Percentiles rank a stretch among this genome's conserved stretches.
Conservation (phyloP, 495 filamentous ascomycete species). For the Diplogelasinospora grovesii region DNA sequence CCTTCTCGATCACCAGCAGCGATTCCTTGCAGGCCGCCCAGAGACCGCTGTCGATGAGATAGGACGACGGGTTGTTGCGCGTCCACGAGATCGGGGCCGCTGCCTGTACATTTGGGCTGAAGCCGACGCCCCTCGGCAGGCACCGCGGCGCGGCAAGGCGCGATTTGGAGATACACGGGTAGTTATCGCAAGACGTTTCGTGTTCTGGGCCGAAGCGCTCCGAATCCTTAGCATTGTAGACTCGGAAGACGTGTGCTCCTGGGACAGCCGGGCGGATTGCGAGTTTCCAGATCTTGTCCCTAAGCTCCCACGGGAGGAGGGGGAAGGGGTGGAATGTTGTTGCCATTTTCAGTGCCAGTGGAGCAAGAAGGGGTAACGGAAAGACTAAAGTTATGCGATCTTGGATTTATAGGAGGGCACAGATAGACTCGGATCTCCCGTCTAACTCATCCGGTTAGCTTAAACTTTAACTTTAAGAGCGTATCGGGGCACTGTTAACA, state of each 20-base stretch:
- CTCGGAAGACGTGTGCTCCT: constrained; percentile 9
- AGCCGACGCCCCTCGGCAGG: constrained; percentile 4
- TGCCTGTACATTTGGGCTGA: constrained; percentile 1
- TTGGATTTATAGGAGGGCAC: no score
- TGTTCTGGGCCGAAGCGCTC: constrained; percentile 1
- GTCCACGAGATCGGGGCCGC: constrained; percentile 8
- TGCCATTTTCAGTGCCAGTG: constrained; percentile 10
- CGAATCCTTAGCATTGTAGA: neutral
- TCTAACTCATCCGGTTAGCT: no score
- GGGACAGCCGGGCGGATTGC: constrained; percentile 7
- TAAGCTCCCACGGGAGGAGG: constrained; percentile 6
- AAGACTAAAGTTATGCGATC: no score
- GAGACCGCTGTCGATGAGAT: constrained; percentile 9
- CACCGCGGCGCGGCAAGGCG: constrained; percentile 7
- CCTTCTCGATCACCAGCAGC: constrained; percentile 6
- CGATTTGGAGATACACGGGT: neutral
- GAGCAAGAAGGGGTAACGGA: no score
- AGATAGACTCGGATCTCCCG: no score
- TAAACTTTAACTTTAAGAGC: no score
- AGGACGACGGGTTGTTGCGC: constrained; percentile 10
- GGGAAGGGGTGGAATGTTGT: constrained; percentile 6
- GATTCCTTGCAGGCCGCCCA: constrained; percentile 12
- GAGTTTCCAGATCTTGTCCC: constrained; percentile 9
- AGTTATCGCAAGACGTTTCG: neutral
- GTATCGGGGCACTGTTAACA: no score